Conservation (phyloP, 495 filamentous ascomycete genomes). For the Neurospora sp. region DNA sequence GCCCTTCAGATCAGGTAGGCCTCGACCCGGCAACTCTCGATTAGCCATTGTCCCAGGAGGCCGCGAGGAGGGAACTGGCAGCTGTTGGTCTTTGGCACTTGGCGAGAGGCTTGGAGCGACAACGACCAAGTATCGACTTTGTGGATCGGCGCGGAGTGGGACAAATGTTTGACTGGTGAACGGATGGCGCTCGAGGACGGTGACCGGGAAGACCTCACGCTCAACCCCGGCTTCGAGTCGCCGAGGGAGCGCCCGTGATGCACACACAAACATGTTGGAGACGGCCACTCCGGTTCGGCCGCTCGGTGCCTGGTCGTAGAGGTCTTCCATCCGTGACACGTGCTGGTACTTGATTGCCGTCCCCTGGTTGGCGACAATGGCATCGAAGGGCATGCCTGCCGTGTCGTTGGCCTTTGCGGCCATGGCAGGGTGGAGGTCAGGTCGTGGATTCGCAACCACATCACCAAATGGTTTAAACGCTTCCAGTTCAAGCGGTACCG, state of each 20-base stretch:
- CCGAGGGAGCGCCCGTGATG: constrained; percentile 42
- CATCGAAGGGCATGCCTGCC: constrained; percentile 27
- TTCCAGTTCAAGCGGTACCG: constrained; percentile 50
- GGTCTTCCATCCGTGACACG: constrained; percentile 59
- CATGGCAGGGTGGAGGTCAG: constrained; percentile 35
- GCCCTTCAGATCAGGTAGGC: constrained; percentile 63
- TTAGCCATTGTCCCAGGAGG: not conserved
- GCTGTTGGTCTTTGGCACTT: constrained; percentile 22
- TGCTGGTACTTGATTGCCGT: constrained; percentile 77
- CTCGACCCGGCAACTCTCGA: constrained; percentile 36
- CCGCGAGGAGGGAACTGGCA: not conserved
- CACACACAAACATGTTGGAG: constrained; percentile 86
- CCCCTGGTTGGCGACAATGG: constrained; percentile 64
- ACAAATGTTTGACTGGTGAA: constrained; percentile 90
- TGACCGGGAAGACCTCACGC: constrained; percentile 48
- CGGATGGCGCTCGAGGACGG: constrained; percentile 83
- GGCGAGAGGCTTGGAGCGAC: constrained; percentile 65
- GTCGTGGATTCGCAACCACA: constrained; percentile 63
- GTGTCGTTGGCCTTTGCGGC: constrained; percentile 20
- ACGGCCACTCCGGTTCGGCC: constrained; percentile 45
- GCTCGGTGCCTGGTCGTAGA: constrained; percentile 58
- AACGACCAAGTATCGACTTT: constrained; percentile 66
- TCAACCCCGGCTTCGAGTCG: not conserved
- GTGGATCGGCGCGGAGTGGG: constrained; percentile 51
- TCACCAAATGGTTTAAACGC: constrained; percentile 76